phyloP scores from a whole-genome alignment of 2,329 filamentous ascomycete species.

The Leptographium radiaticola region DNA sequence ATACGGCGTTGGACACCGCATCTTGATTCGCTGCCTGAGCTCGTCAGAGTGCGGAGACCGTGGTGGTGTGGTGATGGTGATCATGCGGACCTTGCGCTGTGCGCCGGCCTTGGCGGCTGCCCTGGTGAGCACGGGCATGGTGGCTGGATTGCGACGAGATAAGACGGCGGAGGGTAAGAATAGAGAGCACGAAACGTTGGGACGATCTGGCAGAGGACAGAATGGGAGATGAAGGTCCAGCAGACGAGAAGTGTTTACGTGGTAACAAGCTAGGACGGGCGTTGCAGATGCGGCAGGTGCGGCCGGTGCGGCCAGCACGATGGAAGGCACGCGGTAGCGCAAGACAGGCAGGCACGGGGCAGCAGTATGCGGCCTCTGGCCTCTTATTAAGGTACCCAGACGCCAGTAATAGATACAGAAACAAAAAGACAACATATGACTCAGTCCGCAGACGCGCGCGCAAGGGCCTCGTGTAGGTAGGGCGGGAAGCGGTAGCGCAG shows the following conservation, averaged over 20 bases:
- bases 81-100: not conserved
- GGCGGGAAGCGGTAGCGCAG: slow-evolving; percentile 83
- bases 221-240: too few species aligned
- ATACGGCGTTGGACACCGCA: not conserved
- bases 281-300: too few species aligned
- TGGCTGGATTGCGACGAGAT: not conserved
- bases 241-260: too few species aligned
- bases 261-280: too few species aligned
- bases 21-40: slow-evolving; percentile 34
- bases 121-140: not conserved
- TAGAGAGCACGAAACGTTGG: not conserved
- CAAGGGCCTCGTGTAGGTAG: slow-evolving; percentile 76
- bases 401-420: not conserved
- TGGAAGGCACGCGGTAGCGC: too few species aligned
- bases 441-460: slow-evolving; percentile 62
- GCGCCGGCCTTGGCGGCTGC: not conserved
- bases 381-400: not conserved
- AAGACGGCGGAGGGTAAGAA: not conserved
- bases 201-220: not conserved
- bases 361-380: not conserved
- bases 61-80: not conserved
- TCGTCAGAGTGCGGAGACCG: slow-evolving; percentile 24
- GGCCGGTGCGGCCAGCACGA: too few species aligned
- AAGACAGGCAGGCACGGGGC: not conserved
- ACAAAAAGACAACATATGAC: not conserved